Evolutionary conservation across 192 early-diverging fungal genomes (phyloP).

Genomic region (Cladochytrium replicatum): DNA sequence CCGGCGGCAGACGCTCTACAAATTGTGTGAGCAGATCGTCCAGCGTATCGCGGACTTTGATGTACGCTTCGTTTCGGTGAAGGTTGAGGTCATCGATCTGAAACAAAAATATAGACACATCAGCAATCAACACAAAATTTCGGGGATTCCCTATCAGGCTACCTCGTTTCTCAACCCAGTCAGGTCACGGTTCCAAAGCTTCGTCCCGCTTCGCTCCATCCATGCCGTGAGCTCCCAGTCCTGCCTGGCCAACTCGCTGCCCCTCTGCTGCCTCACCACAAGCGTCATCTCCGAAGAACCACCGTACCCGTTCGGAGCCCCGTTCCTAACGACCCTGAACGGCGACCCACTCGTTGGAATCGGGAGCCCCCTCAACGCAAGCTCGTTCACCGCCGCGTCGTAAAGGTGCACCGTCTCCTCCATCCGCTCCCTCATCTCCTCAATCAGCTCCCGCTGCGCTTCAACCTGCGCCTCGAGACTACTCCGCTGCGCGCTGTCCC

Average conservation of each 20-base stretch:
- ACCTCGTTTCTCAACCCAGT: constrained; percentile 26
- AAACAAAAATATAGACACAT: too few species aligned
- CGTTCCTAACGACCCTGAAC: background rate
- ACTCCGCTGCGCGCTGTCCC: background rate
- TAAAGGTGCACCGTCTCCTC: constrained; percentile 16
- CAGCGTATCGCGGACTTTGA: too few species aligned
- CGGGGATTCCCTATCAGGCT: too few species aligned
- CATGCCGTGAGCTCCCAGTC: constrained; percentile 32
- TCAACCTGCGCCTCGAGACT: background rate
- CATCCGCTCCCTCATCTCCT: constrained; percentile 24
- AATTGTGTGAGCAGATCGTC: too few species aligned
- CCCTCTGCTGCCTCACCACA: constrained; percentile 3
- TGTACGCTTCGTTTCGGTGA: too few species aligned
- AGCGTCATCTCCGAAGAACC: too few species aligned
- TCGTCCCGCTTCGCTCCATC: constrained; percentile 18
- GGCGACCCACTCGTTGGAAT: background rate
- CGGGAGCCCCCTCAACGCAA: background rate
- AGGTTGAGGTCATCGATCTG: too few species aligned
- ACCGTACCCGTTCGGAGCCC: background rate
- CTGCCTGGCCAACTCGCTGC: background rate
- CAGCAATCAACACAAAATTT: too few species aligned
- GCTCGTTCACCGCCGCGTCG: background rate
- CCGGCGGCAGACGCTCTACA: too few species aligned
- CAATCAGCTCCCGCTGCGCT: constrained; percentile 6
- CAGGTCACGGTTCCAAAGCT: constrained; percentile 28